Base-by-base conservation (phyloP, 169 alveolate genomes). In the Cryptosporidium muris region DNA sequence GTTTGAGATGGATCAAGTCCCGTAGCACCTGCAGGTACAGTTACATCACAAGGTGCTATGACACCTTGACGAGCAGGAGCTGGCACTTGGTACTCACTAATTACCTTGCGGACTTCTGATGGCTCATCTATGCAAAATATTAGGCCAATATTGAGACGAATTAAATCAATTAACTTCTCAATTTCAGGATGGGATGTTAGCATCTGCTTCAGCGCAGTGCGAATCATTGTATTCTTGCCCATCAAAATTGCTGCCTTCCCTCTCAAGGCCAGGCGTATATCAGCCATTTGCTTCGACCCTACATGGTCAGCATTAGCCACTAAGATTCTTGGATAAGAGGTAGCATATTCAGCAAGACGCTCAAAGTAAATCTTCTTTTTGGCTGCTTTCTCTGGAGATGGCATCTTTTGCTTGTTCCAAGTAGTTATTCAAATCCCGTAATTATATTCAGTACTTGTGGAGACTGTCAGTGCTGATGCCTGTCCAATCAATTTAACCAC, bases 1-100 rank as follows among this genome's bases (percentile, higher is more conserved):
- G 99, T 98, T 92, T 96, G 98, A 38, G 99, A 96, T 43, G 99
- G 99, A 89, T 98, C 99, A 96, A 98, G 93, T 68, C 99, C 99
- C 42, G 99, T 98, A 40, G 99, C 97, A 8, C 99, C 99, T 51
- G 99, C 98, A 9, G 99, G 99, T 67, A 98, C 96, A 91, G 93
- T 93, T 66, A 98, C 99, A 89, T 97, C 98, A 81, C 92, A 92
- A 2, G 99, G 99, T 51, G 99, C 98, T 53, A 97, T 88, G 68
- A 96, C 97, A 82, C 99, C 99, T 67, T 96, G 98, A 89, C 96
- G 93, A 54, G 99, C 99, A 43, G 98, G 98, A 47, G 99, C 99
- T 63, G 99, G 99, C 14, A 96, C 97, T 64, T 93, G 92, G 92
- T 95, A 92, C 37, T 94, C 93, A n/a, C 92, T 93, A 52, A 98